Evolutionary conservation across 208 protist species (phyloP), one percentile per base, ranked within the genome.

Genomic region (Paratrypanosoma confusum): DNA sequence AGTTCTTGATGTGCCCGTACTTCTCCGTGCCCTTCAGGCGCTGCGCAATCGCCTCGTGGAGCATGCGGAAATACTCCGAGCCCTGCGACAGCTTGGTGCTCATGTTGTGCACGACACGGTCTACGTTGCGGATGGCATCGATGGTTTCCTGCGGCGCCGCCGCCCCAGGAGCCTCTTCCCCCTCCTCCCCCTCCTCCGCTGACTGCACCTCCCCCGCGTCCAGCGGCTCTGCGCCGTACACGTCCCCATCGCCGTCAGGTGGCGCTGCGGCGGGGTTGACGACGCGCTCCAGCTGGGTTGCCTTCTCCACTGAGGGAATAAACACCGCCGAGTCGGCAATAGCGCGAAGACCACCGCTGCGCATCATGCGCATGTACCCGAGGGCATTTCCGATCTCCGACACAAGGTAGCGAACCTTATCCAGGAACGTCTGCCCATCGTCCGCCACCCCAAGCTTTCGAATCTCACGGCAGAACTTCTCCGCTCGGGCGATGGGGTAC

Each of bases 371-470:
- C 59, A 98, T 90, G 57, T 97, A 99, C n/a, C 95, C 96, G 43
- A 99, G 77, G 7, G 92, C 92, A 63, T 98, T 99, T 34, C 94
- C 96, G 57, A 99, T 97, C 46, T 98, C 84, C n/a, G 93, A 96
- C 36, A 99, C 85, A 6, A 99, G 71, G 8, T 83, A 57, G 25
- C 95, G 70, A 28, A 96, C 96, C 51, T 95, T 91, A 50, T 94
- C 87, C 3, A 98, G 48, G 54, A 93, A 98, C 11, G 72, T 81
- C 24, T 77, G 39, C n/a, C 73, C 76, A 51, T 86, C 71, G 8
- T 83, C 49, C 0, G 73, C 67, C 6, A 86, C 24, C 7, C 92
- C 92, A 3, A 98, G 67, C 37, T 89, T 85, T 31, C 81, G 71
- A 50, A 98, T 96, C 24, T 96, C 84, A 24, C 74, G 87, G 33